Percentiles rank a stretch among this genome's conserved stretches.
phyloP scores from a whole-genome alignment of 2,329 filamentous ascomycete genomes.

The Trichophyton benhamiae region DNA sequence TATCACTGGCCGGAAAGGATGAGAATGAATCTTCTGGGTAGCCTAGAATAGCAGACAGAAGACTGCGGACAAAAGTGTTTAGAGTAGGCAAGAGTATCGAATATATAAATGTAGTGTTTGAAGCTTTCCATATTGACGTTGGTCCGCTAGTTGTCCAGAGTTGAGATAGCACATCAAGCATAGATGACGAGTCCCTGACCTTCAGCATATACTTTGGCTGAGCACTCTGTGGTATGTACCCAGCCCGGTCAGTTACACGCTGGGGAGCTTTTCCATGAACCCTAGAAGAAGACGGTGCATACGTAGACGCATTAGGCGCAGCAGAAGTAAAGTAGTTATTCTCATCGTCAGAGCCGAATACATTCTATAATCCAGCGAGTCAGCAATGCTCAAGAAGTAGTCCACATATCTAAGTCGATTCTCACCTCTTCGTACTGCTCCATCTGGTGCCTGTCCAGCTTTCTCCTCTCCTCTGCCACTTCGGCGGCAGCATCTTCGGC shows the following conservation, averaged over 20 bases:
- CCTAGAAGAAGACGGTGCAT: constrained; percentile 31
- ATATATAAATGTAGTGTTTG: constrained; percentile 87
- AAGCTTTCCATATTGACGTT: constrained; percentile 88
- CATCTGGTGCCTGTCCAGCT: constrained; percentile 17
- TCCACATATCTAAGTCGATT: background rate
- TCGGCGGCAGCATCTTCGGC: constrained; percentile 29
- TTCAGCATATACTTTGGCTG: constrained; percentile 49
- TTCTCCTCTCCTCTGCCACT: constrained; percentile 22
- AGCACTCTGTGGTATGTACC: constrained; percentile 31
- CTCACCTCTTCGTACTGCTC: constrained; percentile 24
- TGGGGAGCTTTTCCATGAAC: constrained; percentile 28
- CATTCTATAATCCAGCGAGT: constrained; percentile 18
- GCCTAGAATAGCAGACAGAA: constrained; percentile 82
- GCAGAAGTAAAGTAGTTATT: constrained; percentile 71
- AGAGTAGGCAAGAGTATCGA: constrained; percentile 72
- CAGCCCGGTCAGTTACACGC: constrained; percentile 36
- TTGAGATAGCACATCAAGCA: constrained; percentile 75
- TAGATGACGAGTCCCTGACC: constrained; percentile 63
- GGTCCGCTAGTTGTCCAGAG: constrained; percentile 81
- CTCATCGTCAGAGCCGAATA: constrained; percentile 56
- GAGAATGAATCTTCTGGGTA: constrained; percentile 62
- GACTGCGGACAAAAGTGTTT: constrained; percentile 82
- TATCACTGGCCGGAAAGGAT: constrained; percentile 49
- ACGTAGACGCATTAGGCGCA: constrained; percentile 37
- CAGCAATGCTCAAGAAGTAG: background rate